Evolutionary conservation across 2,329 filamentous ascomycete species (phyloP).

Genomic region (Eutypa lata): DNA sequence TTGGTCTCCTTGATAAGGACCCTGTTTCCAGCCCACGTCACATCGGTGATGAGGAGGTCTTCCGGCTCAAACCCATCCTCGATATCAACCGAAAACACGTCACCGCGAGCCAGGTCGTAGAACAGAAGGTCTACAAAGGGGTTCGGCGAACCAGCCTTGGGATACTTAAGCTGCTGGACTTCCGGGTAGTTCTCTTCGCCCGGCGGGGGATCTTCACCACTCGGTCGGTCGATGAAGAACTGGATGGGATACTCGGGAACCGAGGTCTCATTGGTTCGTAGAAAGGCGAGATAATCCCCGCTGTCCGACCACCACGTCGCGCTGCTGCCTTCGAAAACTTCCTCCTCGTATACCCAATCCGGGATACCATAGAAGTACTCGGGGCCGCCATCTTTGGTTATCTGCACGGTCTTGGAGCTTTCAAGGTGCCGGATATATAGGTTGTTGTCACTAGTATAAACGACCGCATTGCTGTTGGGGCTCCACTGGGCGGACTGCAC

Average conservation of each 20-base stretch:
- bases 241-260: conserved; percentile 92
- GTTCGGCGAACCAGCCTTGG: conserved; percentile 91
- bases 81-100: conserved; percentile 78
- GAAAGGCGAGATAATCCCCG: conserved; percentile 84
- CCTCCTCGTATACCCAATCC: conserved; percentile 93
- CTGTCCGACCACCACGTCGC: conserved; percentile 96
- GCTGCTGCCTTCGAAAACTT: conserved; percentile 75
- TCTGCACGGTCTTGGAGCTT: conserved; percentile 59
- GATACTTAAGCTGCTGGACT: conserved; percentile 90
- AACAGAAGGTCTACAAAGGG: conserved; percentile 85
- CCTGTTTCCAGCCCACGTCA: conserved; percentile 84
- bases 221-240: conserved; percentile 87
- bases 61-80: conserved; percentile 75
- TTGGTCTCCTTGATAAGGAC: conserved; percentile 91
- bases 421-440: conserved; percentile 70
- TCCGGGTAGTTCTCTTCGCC: conserved; percentile 90
- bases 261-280: conserved; percentile 88
- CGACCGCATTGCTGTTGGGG: conserved; percentile 78
- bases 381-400: conserved; percentile 82
- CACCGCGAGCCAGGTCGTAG: conserved; percentile 75
- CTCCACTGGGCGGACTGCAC: conserved; percentile 90
- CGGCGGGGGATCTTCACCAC: conserved; percentile 61
- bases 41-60: conserved; percentile 86
- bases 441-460: conserved; percentile 91
- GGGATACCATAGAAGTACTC: conserved; percentile 94